Conservation (phyloP, 2,329 filamentous ascomycete genomes). For the Bipolaris sorokiniana region DNA sequence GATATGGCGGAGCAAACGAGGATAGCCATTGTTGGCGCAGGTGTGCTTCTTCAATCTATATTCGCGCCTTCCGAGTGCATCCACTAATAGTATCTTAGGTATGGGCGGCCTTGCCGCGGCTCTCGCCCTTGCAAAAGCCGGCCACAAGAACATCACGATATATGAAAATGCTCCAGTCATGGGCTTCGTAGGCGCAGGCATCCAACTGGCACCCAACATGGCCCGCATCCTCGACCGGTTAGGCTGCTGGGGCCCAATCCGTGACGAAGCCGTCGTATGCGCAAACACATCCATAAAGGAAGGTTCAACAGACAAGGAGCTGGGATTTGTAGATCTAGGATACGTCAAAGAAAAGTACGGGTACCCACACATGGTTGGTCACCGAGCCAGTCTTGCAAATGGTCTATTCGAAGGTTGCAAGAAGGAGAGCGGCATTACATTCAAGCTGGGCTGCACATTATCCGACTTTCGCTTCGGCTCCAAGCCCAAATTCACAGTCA, state of each 20-base stretch:
- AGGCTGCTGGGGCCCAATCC: conserved; percentile 75
- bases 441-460: conserved; percentile 69
- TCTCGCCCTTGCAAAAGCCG: conserved; percentile 75
- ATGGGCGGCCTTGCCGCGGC: conserved; percentile 80
- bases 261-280: conserved; percentile 72
- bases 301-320: conserved; percentile 70
- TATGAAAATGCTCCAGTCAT: conserved; percentile 76
- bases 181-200: conserved; percentile 83
- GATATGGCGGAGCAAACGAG: conserved; percentile 40
- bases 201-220: conserved; percentile 85
- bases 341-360: conserved; percentile 72
- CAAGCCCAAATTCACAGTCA: conserved; percentile 64
- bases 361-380: conserved; percentile 80
- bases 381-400: conserved; percentile 73
- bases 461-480: conserved; percentile 63
- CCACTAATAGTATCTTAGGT: conserved; percentile 55
- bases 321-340: conserved; percentile 72
- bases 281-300: conserved; percentile 75
- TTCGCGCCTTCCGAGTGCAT: neutral
- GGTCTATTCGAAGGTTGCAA: conserved; percentile 74
- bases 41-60: conserved; percentile 18
- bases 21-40: conserved; percentile 45
- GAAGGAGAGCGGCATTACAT: conserved; percentile 65
- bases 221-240: conserved; percentile 74
- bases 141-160: conserved; percentile 74